Percentiles rank a stretch among this genome's conserved stretches.
Evolutionary conservation across 1,284 basidiomycete species (phyloP).

Genomic region (Hortiboletus rubellus): DNA sequence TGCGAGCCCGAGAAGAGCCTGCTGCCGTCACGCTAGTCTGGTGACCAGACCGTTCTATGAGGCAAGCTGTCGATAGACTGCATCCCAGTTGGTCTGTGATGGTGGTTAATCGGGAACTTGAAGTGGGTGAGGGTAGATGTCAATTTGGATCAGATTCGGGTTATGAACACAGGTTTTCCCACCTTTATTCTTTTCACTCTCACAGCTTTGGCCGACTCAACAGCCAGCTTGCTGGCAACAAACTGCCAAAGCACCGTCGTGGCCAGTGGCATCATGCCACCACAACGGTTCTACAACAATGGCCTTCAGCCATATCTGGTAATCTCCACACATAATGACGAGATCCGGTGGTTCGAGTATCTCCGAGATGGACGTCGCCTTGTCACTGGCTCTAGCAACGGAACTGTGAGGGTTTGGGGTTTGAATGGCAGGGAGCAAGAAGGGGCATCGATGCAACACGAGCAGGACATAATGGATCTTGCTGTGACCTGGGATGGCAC

Average conservation of each 20-base stretch:
- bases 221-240: no score
- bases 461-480: accelerated
- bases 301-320: not conserved
- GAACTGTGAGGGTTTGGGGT: constrained; percentile 1
- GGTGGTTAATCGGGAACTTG: no score
- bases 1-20: no score
- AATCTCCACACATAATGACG: not conserved
- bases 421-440: not conserved
- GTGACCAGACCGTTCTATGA: no score
- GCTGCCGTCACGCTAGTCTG: no score
- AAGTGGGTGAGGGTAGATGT: no score
- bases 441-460: not conserved
- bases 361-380: constrained; percentile 5
- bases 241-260: not conserved
- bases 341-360: not conserved
- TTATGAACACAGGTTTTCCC: no score
- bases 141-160: no score
- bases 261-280: not conserved
- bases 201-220: not conserved
- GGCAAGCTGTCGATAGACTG: no score
- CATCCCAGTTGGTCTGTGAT: no score
- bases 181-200: not conserved
- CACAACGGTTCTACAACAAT: no score
- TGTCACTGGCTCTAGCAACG: not conserved
- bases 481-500: constrained; percentile 4